Percentiles rank a stretch among this genome's conserved stretches.
Evolutionary conservation across 257 asterid genomes (phyloP).

Genomic region (Sherardia arvensis): DNA sequence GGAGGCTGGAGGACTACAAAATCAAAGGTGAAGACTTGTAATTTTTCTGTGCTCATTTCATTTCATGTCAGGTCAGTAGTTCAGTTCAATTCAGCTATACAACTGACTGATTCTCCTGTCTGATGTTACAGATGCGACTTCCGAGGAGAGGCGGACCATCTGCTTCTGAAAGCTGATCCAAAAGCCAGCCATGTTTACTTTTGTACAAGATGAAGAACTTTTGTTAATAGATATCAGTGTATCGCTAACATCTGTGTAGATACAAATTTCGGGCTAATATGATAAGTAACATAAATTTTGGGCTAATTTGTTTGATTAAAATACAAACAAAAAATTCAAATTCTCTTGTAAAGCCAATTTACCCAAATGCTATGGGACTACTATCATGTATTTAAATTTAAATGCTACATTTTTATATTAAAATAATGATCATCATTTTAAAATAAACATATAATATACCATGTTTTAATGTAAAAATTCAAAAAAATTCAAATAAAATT

Average conservation of each 20-base stretch:
- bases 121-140: conserved; percentile 60
- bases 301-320: too few relatives aligned
- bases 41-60: background rate
- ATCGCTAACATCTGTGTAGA: background rate
- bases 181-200: background rate
- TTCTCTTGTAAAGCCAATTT: too few relatives aligned
- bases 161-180: conserved; percentile 7
- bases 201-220: background rate
- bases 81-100: background rate
- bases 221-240: background rate
- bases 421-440: too few relatives aligned
- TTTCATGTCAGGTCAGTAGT: background rate
- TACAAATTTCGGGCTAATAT: background rate
- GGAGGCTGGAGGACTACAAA: conserved; percentile 73
- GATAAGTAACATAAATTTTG: too few relatives aligned
- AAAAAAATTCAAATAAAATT: too few relatives aligned
- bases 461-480: too few relatives aligned
- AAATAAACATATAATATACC: too few relatives aligned
- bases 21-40: conserved; percentile 44
- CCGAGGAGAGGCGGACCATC: conserved; percentile 42
- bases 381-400: too few relatives aligned
- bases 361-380: too few relatives aligned
- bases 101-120: conserved; percentile 1
- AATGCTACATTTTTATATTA: too few relatives aligned
- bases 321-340: too few relatives aligned